Evolutionary conservation across 495 filamentous ascomycete species (phyloP).

Genomic region (Wilcoxina mikolae): DNA sequence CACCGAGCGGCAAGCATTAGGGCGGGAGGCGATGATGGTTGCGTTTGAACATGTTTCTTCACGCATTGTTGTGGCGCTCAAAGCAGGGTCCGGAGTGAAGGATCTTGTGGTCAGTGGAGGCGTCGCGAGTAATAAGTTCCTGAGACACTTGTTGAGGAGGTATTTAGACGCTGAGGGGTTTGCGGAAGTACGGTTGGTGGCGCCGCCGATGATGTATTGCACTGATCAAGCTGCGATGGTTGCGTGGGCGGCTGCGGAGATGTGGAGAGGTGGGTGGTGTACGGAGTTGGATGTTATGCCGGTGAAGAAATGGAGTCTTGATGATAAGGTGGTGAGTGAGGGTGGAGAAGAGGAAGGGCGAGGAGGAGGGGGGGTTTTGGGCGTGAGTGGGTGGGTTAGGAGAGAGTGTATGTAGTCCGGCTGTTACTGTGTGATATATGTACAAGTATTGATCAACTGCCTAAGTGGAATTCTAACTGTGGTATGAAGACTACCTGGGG

Average conservation of each 20-base stretch:
- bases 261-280: conserved; percentile 66
- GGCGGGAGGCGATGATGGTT: conserved; percentile 54
- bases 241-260: conserved; percentile 83
- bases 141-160: conserved; percentile 50
- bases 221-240: conserved; percentile 99
- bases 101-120: conserved; percentile 77
- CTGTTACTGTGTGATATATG: too few relatives aligned
- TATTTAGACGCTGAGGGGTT: conserved; percentile 52
- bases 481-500: too few relatives aligned
- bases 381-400: conserved; percentile 33
- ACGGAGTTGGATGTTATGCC: conserved; percentile 45
- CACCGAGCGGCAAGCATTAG: conserved; percentile 47
- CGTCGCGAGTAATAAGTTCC: conserved; percentile 68
- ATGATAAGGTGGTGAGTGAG: conserved; percentile 33
- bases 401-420: too few relatives aligned
- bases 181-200: conserved; percentile 44
- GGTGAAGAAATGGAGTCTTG: conserved; percentile 65
- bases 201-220: conserved; percentile 62
- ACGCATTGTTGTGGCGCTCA: conserved; percentile 53
- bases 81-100: conserved; percentile 31
- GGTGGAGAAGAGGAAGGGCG: conserved; percentile 1
- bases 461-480: too few relatives aligned
- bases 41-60: conserved; percentile 80
- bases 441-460: too few relatives aligned
- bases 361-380: conserved; percentile 39